A percentile compares a stretch with the other conserved stretches of the same genome.
Conservation (phyloP, 2,329 filamentous ascomycete genomes). For the Penicillium brevicompactum region DNA sequence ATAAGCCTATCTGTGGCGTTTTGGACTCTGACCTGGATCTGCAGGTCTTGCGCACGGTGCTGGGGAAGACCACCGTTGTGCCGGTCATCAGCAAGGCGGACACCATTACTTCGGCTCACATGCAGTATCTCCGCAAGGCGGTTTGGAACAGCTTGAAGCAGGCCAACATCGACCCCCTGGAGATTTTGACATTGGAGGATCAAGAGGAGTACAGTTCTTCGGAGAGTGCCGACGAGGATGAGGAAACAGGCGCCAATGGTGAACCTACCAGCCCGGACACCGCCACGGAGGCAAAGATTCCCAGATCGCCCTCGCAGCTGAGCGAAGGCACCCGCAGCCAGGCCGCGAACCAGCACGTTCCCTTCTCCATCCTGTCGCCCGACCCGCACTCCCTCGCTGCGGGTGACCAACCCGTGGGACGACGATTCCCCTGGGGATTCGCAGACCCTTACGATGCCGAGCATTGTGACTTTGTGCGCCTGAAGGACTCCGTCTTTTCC, state of each 20-base stretch:
- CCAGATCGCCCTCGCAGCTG: conserved; percentile 35
- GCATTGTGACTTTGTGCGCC: conserved; percentile 89
- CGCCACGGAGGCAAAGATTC: conserved; percentile 25
- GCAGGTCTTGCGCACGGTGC: conserved; percentile 81
- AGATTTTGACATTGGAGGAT: conserved; percentile 80
- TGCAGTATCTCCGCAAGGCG: conserved; percentile 85
- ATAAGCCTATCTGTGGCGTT: conserved; percentile 58
- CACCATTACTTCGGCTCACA: conserved; percentile 92
- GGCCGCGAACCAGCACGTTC: conserved; percentile 66
- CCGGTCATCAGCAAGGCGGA: conserved; percentile 96
- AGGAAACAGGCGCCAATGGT: conserved; percentile 24
- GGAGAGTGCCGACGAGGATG: conserved; percentile 50
- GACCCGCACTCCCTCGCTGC: conserved; percentile 74
- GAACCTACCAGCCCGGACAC: conserved; percentile 24
- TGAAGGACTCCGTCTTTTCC: conserved; percentile 89
- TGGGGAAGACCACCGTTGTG: conserved; percentile 93
- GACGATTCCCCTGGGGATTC: conserved; percentile 95
- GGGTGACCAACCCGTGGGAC: conserved; percentile 62
- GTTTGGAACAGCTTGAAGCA: conserved; percentile 88
- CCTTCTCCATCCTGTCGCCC: conserved; percentile 90
- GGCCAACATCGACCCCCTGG: conserved; percentile 83
- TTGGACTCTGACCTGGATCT: conserved; percentile 89
- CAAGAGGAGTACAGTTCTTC: conserved; percentile 63
- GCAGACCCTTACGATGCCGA: conserved; percentile 87
- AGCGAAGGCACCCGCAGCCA: conserved; percentile 52